These are phyloP conservation scores for Chamaecyparis obtusa DNA, from an alignment of 75 land plant species.

Conservation along the genomic window DNA sequence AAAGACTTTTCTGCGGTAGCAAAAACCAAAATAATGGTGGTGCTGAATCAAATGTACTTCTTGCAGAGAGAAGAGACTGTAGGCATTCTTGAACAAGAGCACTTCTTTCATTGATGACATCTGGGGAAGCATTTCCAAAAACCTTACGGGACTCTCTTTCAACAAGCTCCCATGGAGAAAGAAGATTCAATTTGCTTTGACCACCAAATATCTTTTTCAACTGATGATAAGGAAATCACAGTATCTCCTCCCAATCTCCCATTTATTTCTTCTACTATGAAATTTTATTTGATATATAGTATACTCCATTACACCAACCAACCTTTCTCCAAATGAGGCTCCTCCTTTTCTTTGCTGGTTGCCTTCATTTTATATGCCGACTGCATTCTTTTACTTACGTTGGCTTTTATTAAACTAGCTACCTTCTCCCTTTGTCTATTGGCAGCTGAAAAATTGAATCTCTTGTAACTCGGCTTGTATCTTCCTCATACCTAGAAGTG, in stretches of 20 bases:
- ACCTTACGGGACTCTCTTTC: constrained; percentile 77
- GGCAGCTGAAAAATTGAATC: constrained; percentile 10
- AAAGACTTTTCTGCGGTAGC: constrained; percentile 32
- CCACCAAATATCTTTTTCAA: constrained; percentile 40
- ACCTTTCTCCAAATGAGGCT: constrained; percentile 84
- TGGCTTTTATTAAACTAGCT: no score
- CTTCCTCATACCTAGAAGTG: background rate
- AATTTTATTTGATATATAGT: constrained; percentile 81
- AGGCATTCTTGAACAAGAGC: constrained; percentile 83
- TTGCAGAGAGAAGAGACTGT: constrained; percentile 64
- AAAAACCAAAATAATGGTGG: constrained; percentile 63
- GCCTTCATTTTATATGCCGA: no score
- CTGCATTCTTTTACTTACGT: no score
- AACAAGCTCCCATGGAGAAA: constrained; percentile 76
- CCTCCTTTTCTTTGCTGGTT: constrained; percentile 83
- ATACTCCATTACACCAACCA: constrained; percentile 91
- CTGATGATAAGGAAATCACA: constrained; percentile 84
- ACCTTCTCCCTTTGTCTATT: no score
- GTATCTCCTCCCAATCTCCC: constrained; percentile 89
- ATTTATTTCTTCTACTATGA: constrained; percentile 55
- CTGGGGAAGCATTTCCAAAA: constrained; percentile 90
- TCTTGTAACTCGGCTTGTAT: no score
- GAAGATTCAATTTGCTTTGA: constrained; percentile 51
- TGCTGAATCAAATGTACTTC: constrained; percentile 46
- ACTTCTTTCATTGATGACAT: constrained; percentile 79